These are phyloP conservation scores for Pythium vanterpoolii DNA, from an alignment of 352 stramenopile genomes.

Conservation along the genomic window DNA sequence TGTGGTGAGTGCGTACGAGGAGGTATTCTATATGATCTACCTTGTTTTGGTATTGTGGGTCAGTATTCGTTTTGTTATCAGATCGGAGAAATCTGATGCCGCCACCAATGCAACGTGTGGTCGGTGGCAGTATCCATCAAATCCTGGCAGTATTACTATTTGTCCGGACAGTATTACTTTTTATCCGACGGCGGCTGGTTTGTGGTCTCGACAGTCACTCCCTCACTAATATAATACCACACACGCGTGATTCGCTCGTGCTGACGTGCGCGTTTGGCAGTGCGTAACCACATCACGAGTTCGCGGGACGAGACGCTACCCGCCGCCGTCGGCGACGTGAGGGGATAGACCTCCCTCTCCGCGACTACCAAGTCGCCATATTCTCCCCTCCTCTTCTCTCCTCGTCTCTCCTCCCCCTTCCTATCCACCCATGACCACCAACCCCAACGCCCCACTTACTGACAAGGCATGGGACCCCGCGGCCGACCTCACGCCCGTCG, in stretches of 20 bases:
- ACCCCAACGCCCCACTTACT: neutral
- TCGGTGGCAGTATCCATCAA: conserved; percentile 8
- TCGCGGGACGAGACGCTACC: neutral
- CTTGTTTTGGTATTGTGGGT: neutral
- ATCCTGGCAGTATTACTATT: conserved; percentile 1
- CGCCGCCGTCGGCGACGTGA: neutral
- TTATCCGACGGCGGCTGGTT: conserved; percentile 24
- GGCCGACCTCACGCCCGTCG: conserved; percentile 16
- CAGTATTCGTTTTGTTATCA: neutral
- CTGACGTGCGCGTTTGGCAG: neutral
- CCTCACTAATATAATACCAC: too few relatives aligned
- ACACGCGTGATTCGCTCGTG: too few relatives aligned
- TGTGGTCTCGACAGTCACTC: neutral
- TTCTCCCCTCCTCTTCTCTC: too few relatives aligned
- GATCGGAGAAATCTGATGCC: conserved; percentile 1
- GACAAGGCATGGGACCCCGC: conserved; percentile 8
- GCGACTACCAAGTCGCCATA: neutral
- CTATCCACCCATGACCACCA: neutral
- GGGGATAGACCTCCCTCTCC: neutral
- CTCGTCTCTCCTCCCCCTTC: too few relatives aligned
- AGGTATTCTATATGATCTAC: neutral
- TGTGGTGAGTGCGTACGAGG: conserved; percentile 4
- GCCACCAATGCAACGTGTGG: neutral
- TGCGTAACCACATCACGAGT: neutral
- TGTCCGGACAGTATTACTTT: conserved; percentile 18